phyloP scores from a whole-genome alignment of 208 protist species.

The Herpetomonas tarakana region DNA sequence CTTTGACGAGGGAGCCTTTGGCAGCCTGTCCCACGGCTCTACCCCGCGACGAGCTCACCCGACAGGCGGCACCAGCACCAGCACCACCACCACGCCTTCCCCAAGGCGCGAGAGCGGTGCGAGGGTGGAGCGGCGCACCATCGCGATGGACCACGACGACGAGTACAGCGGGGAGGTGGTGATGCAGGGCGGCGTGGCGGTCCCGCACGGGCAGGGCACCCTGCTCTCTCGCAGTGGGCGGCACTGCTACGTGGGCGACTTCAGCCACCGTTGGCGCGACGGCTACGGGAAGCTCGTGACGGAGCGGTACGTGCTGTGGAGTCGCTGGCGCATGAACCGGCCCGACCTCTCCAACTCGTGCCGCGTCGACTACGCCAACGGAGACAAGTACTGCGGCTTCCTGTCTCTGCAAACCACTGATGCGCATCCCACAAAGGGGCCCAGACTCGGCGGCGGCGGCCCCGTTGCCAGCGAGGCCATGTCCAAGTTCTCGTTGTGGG shows the following conservation, averaged over 20 bases:
- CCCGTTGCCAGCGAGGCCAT: slow-evolving; percentile 5
- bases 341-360: slow-evolving; percentile 41
- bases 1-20: too few species aligned
- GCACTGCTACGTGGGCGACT: slow-evolving; percentile 63
- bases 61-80: too few species aligned
- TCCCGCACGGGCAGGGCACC: slow-evolving; percentile 68
- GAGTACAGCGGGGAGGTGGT: slow-evolving; percentile 55
- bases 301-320: slow-evolving; percentile 55
- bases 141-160: slow-evolving; percentile 54
- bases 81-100: too few species aligned
- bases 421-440: neutral
- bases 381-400: slow-evolving; percentile 60
- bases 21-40: too few species aligned
- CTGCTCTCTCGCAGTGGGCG: slow-evolving; percentile 37
- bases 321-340: slow-evolving; percentile 69
- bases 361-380: slow-evolving; percentile 61
- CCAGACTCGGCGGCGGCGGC: slow-evolving; percentile 2
- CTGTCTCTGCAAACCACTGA: slow-evolving; percentile 22
- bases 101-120: too few species aligned
- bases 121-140: too few species aligned
- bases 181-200: slow-evolving; percentile 19
- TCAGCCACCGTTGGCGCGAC: slow-evolving; percentile 62
- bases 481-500: slow-evolving; percentile 71
- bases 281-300: slow-evolving; percentile 63
- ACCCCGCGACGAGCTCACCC: too few species aligned